Evolutionary conservation across 1,284 basidiomycete species (phyloP).

Genomic region (Ganoderma lingzhi): DNA sequence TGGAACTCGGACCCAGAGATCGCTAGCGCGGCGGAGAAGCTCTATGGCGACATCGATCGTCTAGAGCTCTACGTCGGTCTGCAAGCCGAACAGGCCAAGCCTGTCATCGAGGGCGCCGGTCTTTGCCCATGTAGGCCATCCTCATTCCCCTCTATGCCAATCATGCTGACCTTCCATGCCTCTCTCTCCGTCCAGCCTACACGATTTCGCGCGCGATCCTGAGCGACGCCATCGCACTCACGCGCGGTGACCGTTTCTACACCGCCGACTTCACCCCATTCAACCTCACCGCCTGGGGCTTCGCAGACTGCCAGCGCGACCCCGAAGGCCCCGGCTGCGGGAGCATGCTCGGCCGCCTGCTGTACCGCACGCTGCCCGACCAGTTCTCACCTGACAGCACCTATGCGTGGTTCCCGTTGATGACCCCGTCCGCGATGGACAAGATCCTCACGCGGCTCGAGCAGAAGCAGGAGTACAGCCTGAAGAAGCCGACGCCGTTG

Average conservation of each 20-base stretch:
- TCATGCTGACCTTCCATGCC: neutral
- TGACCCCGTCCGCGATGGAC: slow-evolving; percentile 78
- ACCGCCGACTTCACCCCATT: slow-evolving; percentile 84
- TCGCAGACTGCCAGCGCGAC: slow-evolving; percentile 79
- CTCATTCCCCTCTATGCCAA: neutral
- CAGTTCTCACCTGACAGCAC: slow-evolving; percentile 74
- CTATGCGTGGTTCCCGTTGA: slow-evolving; percentile 89
- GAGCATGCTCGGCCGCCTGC: slow-evolving; percentile 75
- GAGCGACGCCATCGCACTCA: slow-evolving; percentile 87
- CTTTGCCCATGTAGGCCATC: slow-evolving; percentile 71
- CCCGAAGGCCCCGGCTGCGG: slow-evolving; percentile 73
- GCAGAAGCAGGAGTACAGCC: slow-evolving; percentile 59
- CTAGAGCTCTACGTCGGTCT: slow-evolving; percentile 86
- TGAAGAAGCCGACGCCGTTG: slow-evolving; percentile 52
- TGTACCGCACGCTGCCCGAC: slow-evolving; percentile 77
- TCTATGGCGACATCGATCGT: slow-evolving; percentile 81
- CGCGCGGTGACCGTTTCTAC: slow-evolving; percentile 85
- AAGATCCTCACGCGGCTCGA: slow-evolving; percentile 63
- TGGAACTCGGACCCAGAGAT: slow-evolving; percentile 86
- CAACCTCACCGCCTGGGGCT: slow-evolving; percentile 87
- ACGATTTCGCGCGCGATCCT: slow-evolving; percentile 90
- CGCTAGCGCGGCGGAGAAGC: slow-evolving; percentile 74
- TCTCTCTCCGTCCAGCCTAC: slow-evolving; percentile 58
- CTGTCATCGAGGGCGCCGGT: slow-evolving; percentile 79
- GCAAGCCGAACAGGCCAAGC: slow-evolving; percentile 75